A percentile compares a stretch with the other conserved stretches of the same genome.
These are phyloP conservation scores for Xylariaceae sp. DNA, from an alignment of 2,329 filamentous ascomycete genomes.

Conservation along the genomic window DNA sequence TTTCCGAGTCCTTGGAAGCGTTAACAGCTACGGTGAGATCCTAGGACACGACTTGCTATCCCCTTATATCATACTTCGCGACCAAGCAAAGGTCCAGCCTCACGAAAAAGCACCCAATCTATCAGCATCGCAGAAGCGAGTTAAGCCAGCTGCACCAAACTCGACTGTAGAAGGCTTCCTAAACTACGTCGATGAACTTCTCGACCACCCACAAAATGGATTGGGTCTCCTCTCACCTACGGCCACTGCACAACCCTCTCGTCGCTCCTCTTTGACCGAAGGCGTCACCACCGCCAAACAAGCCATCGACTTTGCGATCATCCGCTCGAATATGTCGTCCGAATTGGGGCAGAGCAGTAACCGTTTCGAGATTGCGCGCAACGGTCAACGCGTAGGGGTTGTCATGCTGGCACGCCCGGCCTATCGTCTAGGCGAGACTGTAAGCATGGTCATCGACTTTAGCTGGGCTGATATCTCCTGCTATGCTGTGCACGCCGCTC, in stretches of 20 bases:
- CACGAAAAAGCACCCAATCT: conserved; percentile 37
- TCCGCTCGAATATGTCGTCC: conserved; percentile 69
- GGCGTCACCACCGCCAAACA: conserved; percentile 67
- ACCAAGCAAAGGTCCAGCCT: conserved; percentile 66
- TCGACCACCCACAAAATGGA: conserved; percentile 55
- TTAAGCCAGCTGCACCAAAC: conserved; percentile 30
- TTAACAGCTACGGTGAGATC: conserved; percentile 83
- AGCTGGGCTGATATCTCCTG: conserved; percentile 71
- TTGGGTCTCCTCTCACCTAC: conserved; percentile 69
- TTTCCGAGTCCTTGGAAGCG: conserved; percentile 88
- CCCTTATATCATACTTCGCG: conserved; percentile 83
- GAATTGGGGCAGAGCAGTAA: conserved; percentile 78
- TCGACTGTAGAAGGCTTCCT: conserved; percentile 64
- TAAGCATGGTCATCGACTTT: conserved; percentile 83
- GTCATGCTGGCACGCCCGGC: conserved; percentile 84
- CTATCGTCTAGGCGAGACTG: conserved; percentile 82
- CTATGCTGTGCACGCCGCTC: conserved; percentile 76
- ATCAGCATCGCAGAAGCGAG: conserved; percentile 25
- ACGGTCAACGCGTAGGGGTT: conserved; percentile 85
- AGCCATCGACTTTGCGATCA: conserved; percentile 84
- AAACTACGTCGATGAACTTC: conserved; percentile 70
- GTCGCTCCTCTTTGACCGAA: conserved; percentile 52
- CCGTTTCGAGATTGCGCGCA: conserved; percentile 89
- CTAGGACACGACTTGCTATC: conserved; percentile 92
- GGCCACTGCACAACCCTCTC: conserved; percentile 52